Conservation (phyloP, 2,329 filamentous ascomycete genomes). For the Helotiales sp. region DNA sequence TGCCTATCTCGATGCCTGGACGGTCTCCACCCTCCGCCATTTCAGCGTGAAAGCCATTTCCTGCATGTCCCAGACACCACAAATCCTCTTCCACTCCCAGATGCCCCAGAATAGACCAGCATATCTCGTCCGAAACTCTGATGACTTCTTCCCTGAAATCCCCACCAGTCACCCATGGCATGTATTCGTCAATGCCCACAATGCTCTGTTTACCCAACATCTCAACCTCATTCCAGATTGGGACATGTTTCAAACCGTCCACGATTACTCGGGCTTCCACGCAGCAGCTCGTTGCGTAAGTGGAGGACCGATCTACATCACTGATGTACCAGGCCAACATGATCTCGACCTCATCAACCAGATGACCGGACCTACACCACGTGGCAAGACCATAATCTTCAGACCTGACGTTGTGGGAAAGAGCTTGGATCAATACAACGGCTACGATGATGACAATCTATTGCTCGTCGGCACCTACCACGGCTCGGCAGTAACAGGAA, state of each 20-base stretch:
- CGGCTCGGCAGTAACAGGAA: slow-evolving; percentile 65
- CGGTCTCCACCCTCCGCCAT: slow-evolving; percentile 71
- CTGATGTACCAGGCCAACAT: slow-evolving; percentile 82
- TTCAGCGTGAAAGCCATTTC: slow-evolving; percentile 80
- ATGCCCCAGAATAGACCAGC: slow-evolving; percentile 73
- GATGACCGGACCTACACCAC: slow-evolving; percentile 74
- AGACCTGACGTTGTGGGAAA: slow-evolving; percentile 75
- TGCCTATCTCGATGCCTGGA: slow-evolving; percentile 85
- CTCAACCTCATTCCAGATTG: slow-evolving; percentile 85
- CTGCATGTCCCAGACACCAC: slow-evolving; percentile 92
- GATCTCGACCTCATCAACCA: slow-evolving; percentile 73
- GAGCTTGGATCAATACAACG: slow-evolving; percentile 70
- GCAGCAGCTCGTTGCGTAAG: slow-evolving; percentile 87
- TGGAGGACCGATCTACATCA: slow-evolving; percentile 93
- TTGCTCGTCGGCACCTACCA: slow-evolving; percentile 81
- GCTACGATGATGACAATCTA: slow-evolving; percentile 71
- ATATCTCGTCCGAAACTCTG: slow-evolving; percentile 80
- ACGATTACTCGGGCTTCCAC: slow-evolving; percentile 77
- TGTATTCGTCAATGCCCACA: slow-evolving; percentile 91
- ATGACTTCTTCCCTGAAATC: slow-evolving; percentile 87
- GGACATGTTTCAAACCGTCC: slow-evolving; percentile 68
- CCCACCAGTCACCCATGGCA: slow-evolving; percentile 88
- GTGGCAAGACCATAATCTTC: slow-evolving; percentile 76
- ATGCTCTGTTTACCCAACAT: slow-evolving; percentile 77
- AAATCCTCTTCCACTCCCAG: slow-evolving; percentile 82